Evolutionary conservation across 768 basidiomycete species (phyloP).

Genomic region (Hygrophoropsis aurantiaca): DNA sequence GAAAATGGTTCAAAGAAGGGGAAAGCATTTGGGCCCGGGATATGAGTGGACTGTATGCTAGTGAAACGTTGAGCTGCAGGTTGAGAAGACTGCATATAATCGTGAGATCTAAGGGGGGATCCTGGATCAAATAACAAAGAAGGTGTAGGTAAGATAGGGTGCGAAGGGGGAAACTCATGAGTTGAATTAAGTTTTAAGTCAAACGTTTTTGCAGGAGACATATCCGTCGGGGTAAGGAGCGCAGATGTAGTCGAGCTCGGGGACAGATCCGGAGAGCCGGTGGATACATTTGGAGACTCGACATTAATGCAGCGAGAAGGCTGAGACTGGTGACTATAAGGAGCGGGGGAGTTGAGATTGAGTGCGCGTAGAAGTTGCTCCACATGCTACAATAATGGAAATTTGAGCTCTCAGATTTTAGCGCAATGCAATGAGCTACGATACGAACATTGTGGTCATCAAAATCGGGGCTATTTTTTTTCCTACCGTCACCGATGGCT

Average conservation of each 20-base stretch:
- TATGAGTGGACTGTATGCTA: constrained; percentile 22
- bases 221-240: constrained; percentile 71
- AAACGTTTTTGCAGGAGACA: constrained; percentile 63
- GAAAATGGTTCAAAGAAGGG: constrained; percentile 56
- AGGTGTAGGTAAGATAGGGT: constrained; percentile 31
- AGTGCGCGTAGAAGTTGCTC: constrained; percentile 79
- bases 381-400: constrained; percentile 53
- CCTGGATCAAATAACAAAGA: constrained; percentile 48
- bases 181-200: constrained; percentile 55
- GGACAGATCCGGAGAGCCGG: constrained; percentile 67
- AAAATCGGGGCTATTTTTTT: constrained; percentile 55
- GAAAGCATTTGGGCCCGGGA: constrained; percentile 22
- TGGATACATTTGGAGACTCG: constrained; percentile 38
- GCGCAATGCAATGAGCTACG: constrained; percentile 23
- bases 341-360: constrained; percentile 76
- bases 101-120: constrained; percentile 32
- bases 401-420: constrained; percentile 12
- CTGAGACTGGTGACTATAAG: constrained; percentile 35
- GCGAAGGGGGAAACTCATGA: constrained; percentile 42
- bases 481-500: constrained; percentile 80
- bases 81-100: constrained; percentile 26
- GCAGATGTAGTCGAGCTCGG: constrained; percentile 72
- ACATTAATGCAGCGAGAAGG: constrained; percentile 43
- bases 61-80: constrained; percentile 23
- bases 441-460: constrained; percentile 41